phyloP scores from a whole-genome alignment of 805 yeast species.

The Scheffersomyces stipitis region DNA sequence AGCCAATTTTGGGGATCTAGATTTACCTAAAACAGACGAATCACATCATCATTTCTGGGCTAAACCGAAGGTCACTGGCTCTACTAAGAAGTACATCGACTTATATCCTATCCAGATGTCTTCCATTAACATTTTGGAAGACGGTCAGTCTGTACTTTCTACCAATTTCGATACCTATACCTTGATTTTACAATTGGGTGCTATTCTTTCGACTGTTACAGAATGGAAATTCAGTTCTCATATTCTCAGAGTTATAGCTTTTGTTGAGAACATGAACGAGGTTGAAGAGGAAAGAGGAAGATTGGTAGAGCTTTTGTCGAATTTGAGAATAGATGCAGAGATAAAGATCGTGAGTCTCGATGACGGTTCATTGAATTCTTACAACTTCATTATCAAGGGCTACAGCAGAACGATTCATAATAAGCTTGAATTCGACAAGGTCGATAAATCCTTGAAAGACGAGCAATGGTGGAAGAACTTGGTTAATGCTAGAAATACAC shows the following conservation, averaged over 20 bases:
- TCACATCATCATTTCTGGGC: slow-evolving; percentile 14
- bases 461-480: slow-evolving; percentile 88
- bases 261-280: slow-evolving; percentile 77
- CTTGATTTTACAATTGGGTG: slow-evolving; percentile 88
- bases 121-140: slow-evolving; percentile 65
- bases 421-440: slow-evolving; percentile 33
- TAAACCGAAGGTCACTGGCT: neutral
- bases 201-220: slow-evolving; percentile 88
- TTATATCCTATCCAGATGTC: slow-evolving; percentile 97
- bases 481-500: slow-evolving; percentile 51
- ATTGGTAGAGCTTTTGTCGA: slow-evolving; percentile 61
- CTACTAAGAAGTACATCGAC: slow-evolving; percentile 62
- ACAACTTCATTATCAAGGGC: slow-evolving; percentile 79
- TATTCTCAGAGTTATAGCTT: slow-evolving; percentile 75
- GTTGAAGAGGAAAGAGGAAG: slow-evolving; percentile 67
- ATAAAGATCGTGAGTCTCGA: slow-evolving; percentile 71
- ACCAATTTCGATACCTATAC: slow-evolving; percentile 97
- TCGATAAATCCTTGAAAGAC: slow-evolving; percentile 50
- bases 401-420: slow-evolving; percentile 34
- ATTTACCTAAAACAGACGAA: slow-evolving; percentile 53
- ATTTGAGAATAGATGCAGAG: slow-evolving; percentile 82
- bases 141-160: slow-evolving; percentile 69
- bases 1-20: slow-evolving; percentile 71
- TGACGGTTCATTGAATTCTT: slow-evolving; percentile 55
- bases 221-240: slow-evolving; percentile 80